Evolutionary conservation across 495 filamentous ascomycete genomes (phyloP), one percentile per base, ranked within the genome.

Genomic region (Aspergillus kassunensis): DNA sequence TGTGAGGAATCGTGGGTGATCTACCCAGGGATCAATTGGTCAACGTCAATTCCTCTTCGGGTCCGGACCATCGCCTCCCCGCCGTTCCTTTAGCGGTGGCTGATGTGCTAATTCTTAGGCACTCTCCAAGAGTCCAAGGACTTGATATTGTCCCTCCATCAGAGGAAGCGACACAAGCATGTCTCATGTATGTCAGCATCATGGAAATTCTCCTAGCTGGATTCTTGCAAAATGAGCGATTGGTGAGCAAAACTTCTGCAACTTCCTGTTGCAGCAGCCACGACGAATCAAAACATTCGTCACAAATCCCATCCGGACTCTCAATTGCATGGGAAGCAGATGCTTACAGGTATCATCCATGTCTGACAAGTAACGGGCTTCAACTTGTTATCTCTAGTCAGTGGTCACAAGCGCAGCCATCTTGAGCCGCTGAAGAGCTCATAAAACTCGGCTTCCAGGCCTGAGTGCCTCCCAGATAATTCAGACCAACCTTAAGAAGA

Each of bases 1-100:
- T n/a, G n/a, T 30, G 5, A 33, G 13, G 19, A 44, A 25, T 30
- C 62, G 61, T 55, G 61, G 61, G 56, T 68, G 68, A 71, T 71
- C 62, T 57, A 62, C 62, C 66, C 68, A 71, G 68, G 66, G 64
- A 61, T 66, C 19, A n/a, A n/a, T n/a, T n/a, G n/a, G n/a, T n/a
- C n/a, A n/a, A n/a, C n/a, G 21, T 59, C 18, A 43, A 23, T 43
- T 42, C 40, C 47, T 37, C 35, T 48, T 49, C 57, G 42, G 57
- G 44, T 53, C 39, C 58, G 55, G 52, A 58, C 29, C 54, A 35
- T 25, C 52, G 51, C 58, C 52, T 55, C 55, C 55, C 58, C 45
- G 58, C 56, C 44, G 44, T 49, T 61, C 44, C 48, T 44, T 49
- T 46, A 24, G 24, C 19, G 29, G 51, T 50, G 45, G 45, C 27